These are phyloP conservation scores for Orbilia quercus DNA, from an alignment of 2,329 filamentous ascomycete genomes.

Conservation along the genomic window DNA sequence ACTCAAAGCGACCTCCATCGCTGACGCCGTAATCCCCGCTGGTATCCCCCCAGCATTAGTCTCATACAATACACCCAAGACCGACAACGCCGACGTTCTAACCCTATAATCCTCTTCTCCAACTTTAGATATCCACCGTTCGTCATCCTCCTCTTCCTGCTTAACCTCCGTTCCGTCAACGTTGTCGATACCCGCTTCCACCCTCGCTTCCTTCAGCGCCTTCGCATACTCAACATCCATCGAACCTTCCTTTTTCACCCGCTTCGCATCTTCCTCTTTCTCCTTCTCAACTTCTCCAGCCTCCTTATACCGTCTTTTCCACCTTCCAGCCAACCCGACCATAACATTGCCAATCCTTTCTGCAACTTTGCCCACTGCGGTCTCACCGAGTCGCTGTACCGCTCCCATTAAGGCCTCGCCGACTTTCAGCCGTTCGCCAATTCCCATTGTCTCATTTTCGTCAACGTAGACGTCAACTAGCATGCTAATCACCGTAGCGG, in stretches of 20 bases:
- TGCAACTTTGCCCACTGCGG: constrained; percentile 69
- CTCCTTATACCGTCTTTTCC: constrained; percentile 66
- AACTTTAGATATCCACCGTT: constrained; percentile 45
- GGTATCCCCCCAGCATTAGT: constrained; percentile 71
- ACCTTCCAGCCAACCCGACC: constrained; percentile 73
- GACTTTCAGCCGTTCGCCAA: constrained; percentile 59
- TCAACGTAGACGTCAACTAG: constrained; percentile 77
- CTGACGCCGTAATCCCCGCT: constrained; percentile 67
- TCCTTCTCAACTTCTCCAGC: constrained; percentile 68
- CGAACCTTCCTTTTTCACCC: constrained; percentile 56
- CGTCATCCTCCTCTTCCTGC: constrained; percentile 64
- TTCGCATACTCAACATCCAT: constrained; percentile 53
- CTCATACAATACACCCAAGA: constrained; percentile 72
- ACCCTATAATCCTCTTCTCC: constrained; percentile 75
- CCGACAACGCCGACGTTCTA: constrained; percentile 75
- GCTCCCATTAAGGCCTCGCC: constrained; percentile 76
- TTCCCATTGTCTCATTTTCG: constrained; percentile 66
- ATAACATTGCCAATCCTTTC: constrained; percentile 69
- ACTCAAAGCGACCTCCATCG: constrained; percentile 73
- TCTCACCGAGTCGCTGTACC: constrained; percentile 71
- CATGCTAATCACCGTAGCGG: constrained; percentile 72
- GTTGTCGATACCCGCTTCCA: constrained; percentile 48
- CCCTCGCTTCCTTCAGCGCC: constrained; percentile 40
- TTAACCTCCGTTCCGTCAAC: constrained; percentile 69
- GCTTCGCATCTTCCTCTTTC: constrained; percentile 66